Percentiles rank a stretch among this genome's conserved stretches.
phyloP scores from a whole-genome alignment of 2,329 filamentous ascomycete species.

The Aspergillus nomiae region DNA sequence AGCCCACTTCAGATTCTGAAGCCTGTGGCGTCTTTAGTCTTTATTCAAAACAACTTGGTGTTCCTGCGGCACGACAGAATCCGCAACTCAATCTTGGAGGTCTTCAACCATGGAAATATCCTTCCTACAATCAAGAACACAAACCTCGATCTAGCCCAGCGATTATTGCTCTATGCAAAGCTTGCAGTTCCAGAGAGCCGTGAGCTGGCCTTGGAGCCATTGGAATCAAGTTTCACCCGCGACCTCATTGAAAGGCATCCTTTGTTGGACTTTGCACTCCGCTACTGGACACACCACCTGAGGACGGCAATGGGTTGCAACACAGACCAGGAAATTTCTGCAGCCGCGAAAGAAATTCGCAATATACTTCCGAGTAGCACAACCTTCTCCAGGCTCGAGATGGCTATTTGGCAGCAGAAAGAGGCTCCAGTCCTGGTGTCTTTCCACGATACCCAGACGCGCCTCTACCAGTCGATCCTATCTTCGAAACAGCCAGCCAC shows the following conservation, averaged over 20 bases:
- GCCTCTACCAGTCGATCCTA: conserved; percentile 34
- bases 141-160: conserved; percentile 35
- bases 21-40: conserved; percentile 36
- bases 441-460: conserved; percentile 31
- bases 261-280: conserved; percentile 49
- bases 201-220: conserved; percentile 32
- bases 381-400: conserved; percentile 50
- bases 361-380: conserved; percentile 50
- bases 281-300: conserved; percentile 52
- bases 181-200: conserved; percentile 28
- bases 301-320: conserved; percentile 45
- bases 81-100: conserved; percentile 32
- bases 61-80: conserved; percentile 41
- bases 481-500: conserved; percentile 45
- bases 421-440: conserved; percentile 33
- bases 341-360: conserved; percentile 49
- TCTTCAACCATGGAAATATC: conserved; percentile 35
- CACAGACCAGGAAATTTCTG: conserved; percentile 37
- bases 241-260: conserved; percentile 38
- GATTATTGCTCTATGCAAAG: conserved; percentile 40
- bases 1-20: conserved; percentile 31
- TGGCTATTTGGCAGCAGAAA: conserved; percentile 49
- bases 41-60: conserved; percentile 36
- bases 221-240: conserved; percentile 29
- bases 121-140: conserved; percentile 33